These are phyloP conservation scores for Brettanomyces sp. DNA, from an alignment of 805 yeast species.

Conservation along the genomic window DNA sequence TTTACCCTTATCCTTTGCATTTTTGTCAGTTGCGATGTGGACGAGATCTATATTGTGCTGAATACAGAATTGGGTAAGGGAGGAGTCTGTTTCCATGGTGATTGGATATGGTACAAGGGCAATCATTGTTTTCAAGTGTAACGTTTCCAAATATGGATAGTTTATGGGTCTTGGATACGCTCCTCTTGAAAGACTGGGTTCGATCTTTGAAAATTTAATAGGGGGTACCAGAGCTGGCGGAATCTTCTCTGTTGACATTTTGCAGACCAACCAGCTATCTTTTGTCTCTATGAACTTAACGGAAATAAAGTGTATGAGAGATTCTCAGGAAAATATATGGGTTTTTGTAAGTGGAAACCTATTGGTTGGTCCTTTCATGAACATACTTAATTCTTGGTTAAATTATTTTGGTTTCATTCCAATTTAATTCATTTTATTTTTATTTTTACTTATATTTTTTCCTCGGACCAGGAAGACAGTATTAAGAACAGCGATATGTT, in stretches of 20 bases:
- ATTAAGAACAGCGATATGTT: not conserved
- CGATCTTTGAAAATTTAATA: slow-evolving; percentile 62
- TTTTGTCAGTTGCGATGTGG: slow-evolving; percentile 56
- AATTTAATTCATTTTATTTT: too few relatives aligned
- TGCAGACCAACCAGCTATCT: too few relatives aligned
- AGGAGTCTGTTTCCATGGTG: slow-evolving; percentile 40
- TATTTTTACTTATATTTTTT: too few relatives aligned
- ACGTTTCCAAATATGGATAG: slow-evolving; percentile 53
- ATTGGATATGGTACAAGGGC: slow-evolving; percentile 76
- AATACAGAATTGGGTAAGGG: slow-evolving; percentile 42
- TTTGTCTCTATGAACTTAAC: too few relatives aligned
- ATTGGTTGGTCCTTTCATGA: too few relatives aligned
- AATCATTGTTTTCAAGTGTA: slow-evolving; percentile 61
- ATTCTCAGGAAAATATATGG: too few relatives aligned
- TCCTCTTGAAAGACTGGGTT: slow-evolving; percentile 68
- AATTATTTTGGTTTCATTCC: too few relatives aligned
- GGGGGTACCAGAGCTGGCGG: slow-evolving; percentile 51
- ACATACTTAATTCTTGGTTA: too few relatives aligned
- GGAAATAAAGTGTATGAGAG: too few relatives aligned
- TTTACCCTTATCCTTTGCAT: slow-evolving; percentile 64
- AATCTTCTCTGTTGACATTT: not conserved
- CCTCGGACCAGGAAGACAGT: not conserved
- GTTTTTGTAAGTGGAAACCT: too few relatives aligned
- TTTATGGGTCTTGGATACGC: slow-evolving; percentile 78
- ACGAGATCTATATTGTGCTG: slow-evolving; percentile 47